Conservation (phyloP, 352 stramenopile genomes). For the Peronospora destructor region DNA sequence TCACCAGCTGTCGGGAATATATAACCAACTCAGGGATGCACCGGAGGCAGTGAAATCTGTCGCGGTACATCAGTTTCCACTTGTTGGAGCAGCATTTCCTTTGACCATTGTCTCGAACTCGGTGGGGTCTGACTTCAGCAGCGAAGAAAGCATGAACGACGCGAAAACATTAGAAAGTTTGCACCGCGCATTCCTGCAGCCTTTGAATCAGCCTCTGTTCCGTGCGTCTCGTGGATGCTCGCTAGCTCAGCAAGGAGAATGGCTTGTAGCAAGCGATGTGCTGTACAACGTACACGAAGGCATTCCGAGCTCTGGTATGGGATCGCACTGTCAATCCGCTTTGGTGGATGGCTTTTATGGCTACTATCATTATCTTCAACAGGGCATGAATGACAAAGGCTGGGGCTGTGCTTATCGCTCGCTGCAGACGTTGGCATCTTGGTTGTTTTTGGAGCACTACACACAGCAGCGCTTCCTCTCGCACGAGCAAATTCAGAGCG, state of each 20-base stretch:
- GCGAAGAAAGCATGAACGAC: conserved; percentile 14
- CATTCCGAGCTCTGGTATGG: conserved; percentile 34
- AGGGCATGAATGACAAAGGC: conserved; percentile 77
- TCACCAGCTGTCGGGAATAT: conserved; percentile 25
- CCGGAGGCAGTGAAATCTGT: conserved; percentile 10
- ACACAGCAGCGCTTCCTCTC: conserved; percentile 35
- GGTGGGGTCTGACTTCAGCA: not conserved
- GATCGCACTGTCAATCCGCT: conserved; percentile 23
- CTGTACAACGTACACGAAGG: conserved; percentile 70
- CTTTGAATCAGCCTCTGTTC: conserved; percentile 38
- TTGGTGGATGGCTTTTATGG: conserved; percentile 71
- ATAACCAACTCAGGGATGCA: conserved; percentile 13
- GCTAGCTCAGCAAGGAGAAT: conserved; percentile 28
- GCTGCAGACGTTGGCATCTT: conserved; percentile 80
- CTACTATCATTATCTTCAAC: conserved; percentile 85
- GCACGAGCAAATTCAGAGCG: conserved; percentile 72
- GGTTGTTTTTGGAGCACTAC: conserved; percentile 67
- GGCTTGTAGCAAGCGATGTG: conserved; percentile 36
- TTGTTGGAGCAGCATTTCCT: conserved; percentile 44
- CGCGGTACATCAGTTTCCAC: conserved; percentile 39
- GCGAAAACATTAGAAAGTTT: conserved; percentile 19
- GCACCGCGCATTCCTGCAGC: conserved; percentile 38
- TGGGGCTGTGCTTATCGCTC: conserved; percentile 87
- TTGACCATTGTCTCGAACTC: conserved; percentile 27
- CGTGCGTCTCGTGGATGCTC: conserved; percentile 33